Conservation (phyloP, 208 protist genomes). For the Wallacemonas sp. region DNA sequence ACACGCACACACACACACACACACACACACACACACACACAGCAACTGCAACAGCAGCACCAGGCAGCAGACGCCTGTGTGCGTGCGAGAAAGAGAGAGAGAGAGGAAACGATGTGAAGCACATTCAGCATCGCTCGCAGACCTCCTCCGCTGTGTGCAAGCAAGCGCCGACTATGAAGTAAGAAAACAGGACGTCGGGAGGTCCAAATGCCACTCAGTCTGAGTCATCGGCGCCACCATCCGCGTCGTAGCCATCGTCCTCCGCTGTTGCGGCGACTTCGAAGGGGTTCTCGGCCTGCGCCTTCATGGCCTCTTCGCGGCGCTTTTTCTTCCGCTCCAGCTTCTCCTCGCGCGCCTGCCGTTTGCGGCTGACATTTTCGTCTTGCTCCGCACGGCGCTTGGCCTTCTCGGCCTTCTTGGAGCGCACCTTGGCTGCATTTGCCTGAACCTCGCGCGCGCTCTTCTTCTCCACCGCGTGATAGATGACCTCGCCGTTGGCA, state of each 20-base stretch:
- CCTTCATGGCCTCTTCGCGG: slow-evolving; percentile 48
- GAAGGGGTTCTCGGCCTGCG: slow-evolving; percentile 71
- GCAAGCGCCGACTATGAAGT: background rate
- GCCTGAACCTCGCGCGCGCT: slow-evolving; percentile 54
- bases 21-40: too few relatives aligned
- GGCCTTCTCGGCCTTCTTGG: slow-evolving; percentile 62
- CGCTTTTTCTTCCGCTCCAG: slow-evolving; percentile 64
- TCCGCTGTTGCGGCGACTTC: slow-evolving; percentile 50
- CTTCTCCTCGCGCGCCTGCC: slow-evolving; percentile 44
- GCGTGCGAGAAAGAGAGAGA: background rate
- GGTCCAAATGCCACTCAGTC: too few relatives aligned
- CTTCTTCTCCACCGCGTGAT: slow-evolving; percentile 68
- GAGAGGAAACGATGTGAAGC: background rate
- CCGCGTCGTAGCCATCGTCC: slow-evolving; percentile 53
- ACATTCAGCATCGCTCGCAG: too few relatives aligned
- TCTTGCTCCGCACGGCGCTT: slow-evolving; percentile 79
- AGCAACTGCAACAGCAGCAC: too few relatives aligned
- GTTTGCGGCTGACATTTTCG: slow-evolving; percentile 77
- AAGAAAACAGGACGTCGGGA: background rate
- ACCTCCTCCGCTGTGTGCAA: too few relatives aligned
- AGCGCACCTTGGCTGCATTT: slow-evolving; percentile 71
- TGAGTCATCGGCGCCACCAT: slow-evolving; percentile 17
- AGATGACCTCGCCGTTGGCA: slow-evolving; percentile 84
- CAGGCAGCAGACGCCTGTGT: too few relatives aligned
- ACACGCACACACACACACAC: too few relatives aligned